A percentile compares a stretch with the other conserved stretches of the same genome.
phyloP scores from a whole-genome alignment of 23 red algal species.

The Chondrus crispus region DNA sequence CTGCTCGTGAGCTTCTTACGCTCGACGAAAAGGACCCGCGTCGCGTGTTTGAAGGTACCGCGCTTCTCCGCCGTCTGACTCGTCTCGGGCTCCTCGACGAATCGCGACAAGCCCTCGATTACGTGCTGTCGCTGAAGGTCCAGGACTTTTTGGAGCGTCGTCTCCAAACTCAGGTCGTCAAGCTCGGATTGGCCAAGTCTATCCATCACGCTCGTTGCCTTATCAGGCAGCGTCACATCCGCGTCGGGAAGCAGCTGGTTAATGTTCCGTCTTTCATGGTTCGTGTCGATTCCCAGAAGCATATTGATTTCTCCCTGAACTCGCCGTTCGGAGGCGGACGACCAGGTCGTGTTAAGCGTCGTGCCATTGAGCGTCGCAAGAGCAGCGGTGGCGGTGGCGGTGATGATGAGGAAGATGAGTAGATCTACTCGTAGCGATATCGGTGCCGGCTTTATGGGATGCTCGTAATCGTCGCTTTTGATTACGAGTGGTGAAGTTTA shows the following conservation, averaged over 20 bases:
- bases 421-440: too few relatives aligned
- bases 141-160: slow-evolving; percentile 97
- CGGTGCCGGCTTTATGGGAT: too few relatives aligned
- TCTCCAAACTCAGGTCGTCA: slow-evolving; percentile 97
- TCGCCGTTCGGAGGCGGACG: slow-evolving; percentile 97
- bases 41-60: slow-evolving; percentile 93
- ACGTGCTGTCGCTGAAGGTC: slow-evolving; percentile 97
- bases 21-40: slow-evolving; percentile 91
- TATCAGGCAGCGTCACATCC: slow-evolving; percentile 97
- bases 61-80: slow-evolving; percentile 90
- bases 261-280: slow-evolving; percentile 97
- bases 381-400: slow-evolving; percentile 66
- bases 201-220: slow-evolving; percentile 98
- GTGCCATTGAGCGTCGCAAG: slow-evolving; percentile 61
- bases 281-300: slow-evolving; percentile 97
- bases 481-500: too few relatives aligned
- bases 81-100: slow-evolving; percentile 93
- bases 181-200: slow-evolving; percentile 93
- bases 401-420: slow-evolving; percentile 86
- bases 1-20: slow-evolving; percentile 91
- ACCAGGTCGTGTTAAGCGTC: slow-evolving; percentile 94
- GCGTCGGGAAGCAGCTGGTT: slow-evolving; percentile 98
- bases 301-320: slow-evolving; percentile 93
- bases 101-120: slow-evolving; percentile 88
- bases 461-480: too few relatives aligned